These are phyloP conservation scores for Solanum chiquidenum DNA, from an alignment of 257 asterid genomes.

Conservation along the genomic window DNA sequence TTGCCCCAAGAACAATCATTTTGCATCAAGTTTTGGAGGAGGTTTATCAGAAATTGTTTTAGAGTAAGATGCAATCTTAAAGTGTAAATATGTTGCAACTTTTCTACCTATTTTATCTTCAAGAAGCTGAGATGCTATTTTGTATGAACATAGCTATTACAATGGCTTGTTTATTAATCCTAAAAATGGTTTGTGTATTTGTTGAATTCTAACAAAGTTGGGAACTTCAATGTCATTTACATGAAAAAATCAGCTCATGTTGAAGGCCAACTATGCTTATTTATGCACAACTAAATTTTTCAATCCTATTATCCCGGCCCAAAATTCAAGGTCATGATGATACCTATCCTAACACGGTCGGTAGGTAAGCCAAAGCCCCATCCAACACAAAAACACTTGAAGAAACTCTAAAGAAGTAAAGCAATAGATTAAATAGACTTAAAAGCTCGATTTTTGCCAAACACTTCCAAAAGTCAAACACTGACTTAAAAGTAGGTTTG, in stretches of 20 bases:
- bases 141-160: background rate
- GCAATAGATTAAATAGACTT: too few relatives aligned
- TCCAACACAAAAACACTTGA: too few relatives aligned
- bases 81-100: background rate
- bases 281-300: background rate
- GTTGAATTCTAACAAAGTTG: background rate
- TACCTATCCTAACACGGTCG: too few relatives aligned
- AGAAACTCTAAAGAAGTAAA: too few relatives aligned
- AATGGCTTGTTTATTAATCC: background rate
- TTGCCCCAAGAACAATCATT: constrained; percentile 22
- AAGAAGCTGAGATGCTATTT: background rate
- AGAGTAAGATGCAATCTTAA: constrained; percentile 13
- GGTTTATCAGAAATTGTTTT: constrained; percentile 46
- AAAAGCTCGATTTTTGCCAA: too few relatives aligned
- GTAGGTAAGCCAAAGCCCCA: too few relatives aligned
- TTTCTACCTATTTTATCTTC: background rate
- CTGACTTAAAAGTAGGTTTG: too few relatives aligned
- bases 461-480: too few relatives aligned
- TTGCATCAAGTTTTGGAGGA: constrained; percentile 20
- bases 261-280: background rate
- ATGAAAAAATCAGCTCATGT: background rate
- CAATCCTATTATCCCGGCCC: background rate
- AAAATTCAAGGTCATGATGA: too few relatives aligned
- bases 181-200: background rate
- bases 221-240: background rate